Conservation (phyloP, 345 rosid genomes). For the Arabis hirsuta region DNA sequence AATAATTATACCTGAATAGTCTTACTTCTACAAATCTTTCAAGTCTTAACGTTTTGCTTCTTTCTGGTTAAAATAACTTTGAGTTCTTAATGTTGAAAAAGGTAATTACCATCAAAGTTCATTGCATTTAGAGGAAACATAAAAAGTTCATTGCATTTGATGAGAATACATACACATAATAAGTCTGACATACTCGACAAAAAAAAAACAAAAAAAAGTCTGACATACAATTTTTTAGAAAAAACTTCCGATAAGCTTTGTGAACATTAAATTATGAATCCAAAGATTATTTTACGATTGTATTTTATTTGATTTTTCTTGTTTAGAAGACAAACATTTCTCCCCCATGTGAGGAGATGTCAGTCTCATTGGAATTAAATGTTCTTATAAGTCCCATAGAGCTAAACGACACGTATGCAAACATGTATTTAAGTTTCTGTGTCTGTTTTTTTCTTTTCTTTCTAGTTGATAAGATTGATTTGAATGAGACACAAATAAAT, state of each 20-base stretch:
- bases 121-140: slow-evolving; percentile 36
- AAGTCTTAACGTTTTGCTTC: too few relatives aligned
- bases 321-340: slow-evolving; percentile 43
- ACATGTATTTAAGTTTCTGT: slow-evolving; percentile 32
- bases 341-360: slow-evolving; percentile 49
- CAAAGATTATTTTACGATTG: slow-evolving; percentile 5
- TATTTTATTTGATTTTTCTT: slow-evolving; percentile 9
- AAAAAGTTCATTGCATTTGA: slow-evolving; percentile 39
- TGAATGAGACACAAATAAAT: background rate
- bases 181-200: slow-evolving; percentile 24
- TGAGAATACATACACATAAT: slow-evolving; percentile 16
- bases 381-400: slow-evolving; percentile 18
- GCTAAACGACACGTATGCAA: slow-evolving; percentile 32
- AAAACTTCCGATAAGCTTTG: slow-evolving; percentile 35
- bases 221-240: slow-evolving; percentile 20
- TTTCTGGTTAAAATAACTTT: too few relatives aligned
- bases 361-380: slow-evolving; percentile 38
- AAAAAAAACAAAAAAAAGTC: background rate
- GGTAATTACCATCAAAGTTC: slow-evolving; percentile 30
- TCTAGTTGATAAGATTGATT: slow-evolving; percentile 35
- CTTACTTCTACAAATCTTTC: background rate
- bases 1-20: slow-evolving; percentile 16
- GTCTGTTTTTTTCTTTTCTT: slow-evolving; percentile 8
- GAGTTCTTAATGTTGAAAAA: background rate
- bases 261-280: slow-evolving; percentile 23